These are phyloP conservation scores for Daldinia grandis DNA, from an alignment of 495 filamentous ascomycete species.

Conservation along the genomic window DNA sequence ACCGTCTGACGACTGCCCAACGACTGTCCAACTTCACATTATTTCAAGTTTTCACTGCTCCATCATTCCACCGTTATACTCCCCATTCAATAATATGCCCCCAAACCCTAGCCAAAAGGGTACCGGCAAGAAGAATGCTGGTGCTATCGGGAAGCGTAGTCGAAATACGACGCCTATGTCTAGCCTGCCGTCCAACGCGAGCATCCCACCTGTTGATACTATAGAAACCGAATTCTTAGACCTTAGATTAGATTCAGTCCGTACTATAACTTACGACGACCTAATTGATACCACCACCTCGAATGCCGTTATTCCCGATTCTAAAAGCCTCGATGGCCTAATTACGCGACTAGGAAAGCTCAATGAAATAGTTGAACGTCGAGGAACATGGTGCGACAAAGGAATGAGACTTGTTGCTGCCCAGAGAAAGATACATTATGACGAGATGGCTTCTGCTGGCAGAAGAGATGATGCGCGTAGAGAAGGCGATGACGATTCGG, in stretches of 20 bases:
- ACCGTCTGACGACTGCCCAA: neutral
- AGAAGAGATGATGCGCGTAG: conserved; percentile 53
- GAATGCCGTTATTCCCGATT: conserved; percentile 73
- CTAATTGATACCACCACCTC: conserved; percentile 71
- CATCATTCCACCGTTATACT: conserved; percentile 63
- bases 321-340: conserved; percentile 74
- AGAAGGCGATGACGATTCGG: conserved; percentile 57
- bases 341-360: conserved; percentile 72
- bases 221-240: conserved; percentile 73
- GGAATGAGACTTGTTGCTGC: conserved; percentile 76
- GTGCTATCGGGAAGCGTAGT: conserved; percentile 77
- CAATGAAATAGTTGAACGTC: conserved; percentile 68
- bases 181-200: conserved; percentile 58
- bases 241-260: conserved; percentile 59
- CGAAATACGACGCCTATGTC: conserved; percentile 87
- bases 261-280: conserved; percentile 72
- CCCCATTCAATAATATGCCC: conserved; percentile 61
- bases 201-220: conserved; percentile 61
- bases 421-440: conserved; percentile 66
- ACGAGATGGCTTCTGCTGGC: conserved; percentile 56
- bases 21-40: conserved; percentile 4
- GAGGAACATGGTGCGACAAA: conserved; percentile 70
- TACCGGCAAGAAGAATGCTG: conserved; percentile 75
- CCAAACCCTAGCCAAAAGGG: conserved; percentile 70
- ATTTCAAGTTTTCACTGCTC: conserved; percentile 55